A percentile compares a stretch with the other conserved stretches of the same genome.
Conservation (phyloP, 1,284 basidiomycete species). For the Boletus sp. region DNA sequence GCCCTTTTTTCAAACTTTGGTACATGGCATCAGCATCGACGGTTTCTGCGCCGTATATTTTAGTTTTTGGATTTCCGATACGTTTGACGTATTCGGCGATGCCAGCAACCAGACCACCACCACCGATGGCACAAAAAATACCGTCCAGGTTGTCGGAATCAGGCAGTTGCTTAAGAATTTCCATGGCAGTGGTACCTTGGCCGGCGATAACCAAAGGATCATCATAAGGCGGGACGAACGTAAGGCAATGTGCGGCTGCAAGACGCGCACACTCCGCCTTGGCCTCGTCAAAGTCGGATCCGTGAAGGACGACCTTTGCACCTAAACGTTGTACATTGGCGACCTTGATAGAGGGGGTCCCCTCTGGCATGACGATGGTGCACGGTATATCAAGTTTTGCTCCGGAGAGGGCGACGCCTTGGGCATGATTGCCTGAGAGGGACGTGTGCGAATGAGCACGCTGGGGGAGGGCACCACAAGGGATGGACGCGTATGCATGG, state of each 20-base stretch:
- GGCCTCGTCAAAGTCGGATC: constrained; percentile 93
- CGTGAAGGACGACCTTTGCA: constrained; percentile 91
- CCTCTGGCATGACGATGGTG: constrained; percentile 97
- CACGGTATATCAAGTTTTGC: constrained; percentile 85
- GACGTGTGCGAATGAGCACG: constrained; percentile 1
- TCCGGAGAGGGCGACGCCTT: constrained; percentile 95
- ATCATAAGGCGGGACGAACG: constrained; percentile 96
- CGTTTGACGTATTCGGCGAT: constrained; percentile 92
- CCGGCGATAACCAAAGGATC: constrained; percentile 97
- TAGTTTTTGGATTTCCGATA: constrained; percentile 81
- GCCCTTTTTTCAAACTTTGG: constrained; percentile 71
- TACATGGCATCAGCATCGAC: constrained; percentile 93
- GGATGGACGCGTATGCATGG: constrained; percentile 19
- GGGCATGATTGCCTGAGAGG: constrained; percentile 90
- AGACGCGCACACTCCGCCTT: constrained; percentile 92
- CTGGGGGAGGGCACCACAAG: constrained; percentile 2
- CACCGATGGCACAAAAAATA: constrained; percentile 89
- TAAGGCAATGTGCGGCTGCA: constrained; percentile 71
- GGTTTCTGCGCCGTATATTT: constrained; percentile 93
- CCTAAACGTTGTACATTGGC: constrained; percentile 90
- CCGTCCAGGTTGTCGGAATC: constrained; percentile 76
- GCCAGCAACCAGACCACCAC: constrained; percentile 89
- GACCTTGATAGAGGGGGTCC: constrained; percentile 95
- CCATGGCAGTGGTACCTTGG: constrained; percentile 93
- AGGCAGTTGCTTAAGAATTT: constrained; percentile 84